Evolutionary conservation across 2,329 filamentous ascomycete genomes (phyloP), one percentile per base, ranked within the genome.

Genomic region (Plenodomus tracheiphilus): DNA sequence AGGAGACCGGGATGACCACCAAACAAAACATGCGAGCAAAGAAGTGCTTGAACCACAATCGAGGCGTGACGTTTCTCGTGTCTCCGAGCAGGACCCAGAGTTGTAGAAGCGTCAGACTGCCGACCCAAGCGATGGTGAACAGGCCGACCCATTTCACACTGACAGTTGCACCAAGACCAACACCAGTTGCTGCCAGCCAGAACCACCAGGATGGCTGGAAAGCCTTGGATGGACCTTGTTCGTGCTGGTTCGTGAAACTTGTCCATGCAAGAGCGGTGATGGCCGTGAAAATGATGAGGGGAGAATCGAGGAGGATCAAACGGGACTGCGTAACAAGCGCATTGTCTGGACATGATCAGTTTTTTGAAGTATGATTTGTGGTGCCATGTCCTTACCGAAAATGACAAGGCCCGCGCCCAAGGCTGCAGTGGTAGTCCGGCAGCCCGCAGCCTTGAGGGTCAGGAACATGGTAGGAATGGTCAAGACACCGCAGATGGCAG

Each of bases 101-200:
- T 78, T 99, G 94, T 39, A 99, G 73, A 38, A 93, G 74, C 32
- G 94, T 99, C 75, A 99, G 83, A 74, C 82, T 85, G 54, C 94
- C 94, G 60, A 99, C 91, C 94, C 94, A 99, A 41, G 93, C 94
- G 73, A 97, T 97, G 56, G 94, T 99, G 79, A 99, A 97, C 43
- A 99, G 81, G 42, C 94, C 94, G 68, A 99, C 94, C 94, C 94
- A 99, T 79, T 99, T 99, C 67, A 97, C 92, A 77, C 93, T 97
- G 54, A 87, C 84, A 7, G 94, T 97, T 42, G 93, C 87, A 54
- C 94, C 94, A 42, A 99, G 80, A 32, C 88, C 89, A 37, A 99
- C 77, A 62, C 94, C 94, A 38, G 89, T 95, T 70, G 90, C 85
- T 48, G 82, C 81, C 46, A 99, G 82, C 93, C 94, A 99, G 77